Percentiles rank a stretch among this genome's conserved stretches.
These are phyloP conservation scores for Spathaspora boniae DNA, from an alignment of 805 yeast genomes.

Conservation along the genomic window DNA sequence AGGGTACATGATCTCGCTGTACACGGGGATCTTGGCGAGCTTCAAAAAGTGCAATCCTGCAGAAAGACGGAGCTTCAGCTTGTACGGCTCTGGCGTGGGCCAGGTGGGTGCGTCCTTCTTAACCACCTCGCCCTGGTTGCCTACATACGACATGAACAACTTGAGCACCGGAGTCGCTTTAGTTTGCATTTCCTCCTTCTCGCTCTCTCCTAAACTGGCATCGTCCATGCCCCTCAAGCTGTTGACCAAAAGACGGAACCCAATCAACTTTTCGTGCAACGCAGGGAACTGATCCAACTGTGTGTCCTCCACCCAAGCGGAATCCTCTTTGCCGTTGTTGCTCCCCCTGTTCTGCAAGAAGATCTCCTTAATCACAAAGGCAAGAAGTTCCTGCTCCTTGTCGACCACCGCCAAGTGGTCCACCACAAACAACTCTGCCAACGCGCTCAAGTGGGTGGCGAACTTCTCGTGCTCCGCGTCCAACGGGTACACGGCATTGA, in stretches of 20 bases:
- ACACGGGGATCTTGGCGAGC: slow-evolving; percentile 53
- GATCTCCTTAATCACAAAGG: slow-evolving; percentile 57
- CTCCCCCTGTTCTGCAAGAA: slow-evolving; percentile 48
- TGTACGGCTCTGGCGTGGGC: slow-evolving; percentile 63
- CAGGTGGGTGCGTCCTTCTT: slow-evolving; percentile 36
- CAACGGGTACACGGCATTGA: slow-evolving; percentile 49
- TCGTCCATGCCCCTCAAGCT: slow-evolving; percentile 39
- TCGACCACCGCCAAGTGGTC: slow-evolving; percentile 49
- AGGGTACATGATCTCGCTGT: slow-evolving; percentile 51
- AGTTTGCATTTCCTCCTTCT: slow-evolving; percentile 33
- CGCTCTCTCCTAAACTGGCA: slow-evolving; percentile 9
- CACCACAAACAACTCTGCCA: slow-evolving; percentile 55
- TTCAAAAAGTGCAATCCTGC: slow-evolving; percentile 68
- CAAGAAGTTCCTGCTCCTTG: slow-evolving; percentile 55
- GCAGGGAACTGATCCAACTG: slow-evolving; percentile 30
- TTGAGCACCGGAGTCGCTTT: slow-evolving; percentile 64
- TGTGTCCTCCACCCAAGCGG: slow-evolving; percentile 48
- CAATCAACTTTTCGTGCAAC: slow-evolving; percentile 47
- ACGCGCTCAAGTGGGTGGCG: slow-evolving; percentile 53
- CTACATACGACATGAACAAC: slow-evolving; percentile 60
- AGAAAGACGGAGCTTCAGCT: slow-evolving; percentile 57
- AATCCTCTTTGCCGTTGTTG: slow-evolving; percentile 22
- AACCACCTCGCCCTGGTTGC: slow-evolving; percentile 77
- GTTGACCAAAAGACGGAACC: slow-evolving; percentile 57
- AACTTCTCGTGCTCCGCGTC: slow-evolving; percentile 34